phyloP scores from a whole-genome alignment of 2,329 filamentous ascomycete genomes.

The Neurospora sp. region DNA sequence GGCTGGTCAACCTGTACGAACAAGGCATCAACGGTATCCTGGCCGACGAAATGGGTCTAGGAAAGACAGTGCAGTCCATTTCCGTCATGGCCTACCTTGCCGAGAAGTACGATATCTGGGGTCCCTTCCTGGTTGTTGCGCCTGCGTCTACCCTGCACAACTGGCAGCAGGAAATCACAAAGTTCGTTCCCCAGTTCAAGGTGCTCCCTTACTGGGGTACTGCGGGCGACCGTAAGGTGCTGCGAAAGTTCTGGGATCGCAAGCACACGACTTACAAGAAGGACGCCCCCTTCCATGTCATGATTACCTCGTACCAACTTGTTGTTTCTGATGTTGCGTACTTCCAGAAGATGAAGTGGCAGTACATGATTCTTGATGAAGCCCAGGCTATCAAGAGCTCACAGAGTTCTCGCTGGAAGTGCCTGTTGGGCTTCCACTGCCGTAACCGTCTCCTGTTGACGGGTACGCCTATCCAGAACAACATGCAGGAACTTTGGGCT shows the following conservation, averaged over 20 bases:
- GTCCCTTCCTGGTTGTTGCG: slow-evolving; percentile 91
- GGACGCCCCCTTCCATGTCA: slow-evolving; percentile 89
- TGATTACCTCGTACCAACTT: slow-evolving; percentile 93
- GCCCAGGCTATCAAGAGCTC: slow-evolving; percentile 99
- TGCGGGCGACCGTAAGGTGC: slow-evolving; percentile 84
- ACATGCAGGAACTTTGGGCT: slow-evolving; percentile 99
- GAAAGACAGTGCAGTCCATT: slow-evolving; percentile 97
- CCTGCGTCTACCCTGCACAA: slow-evolving; percentile 96
- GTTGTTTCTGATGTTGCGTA: slow-evolving; percentile 94
- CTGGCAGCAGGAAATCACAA: slow-evolving; percentile 97
- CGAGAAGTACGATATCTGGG: slow-evolving; percentile 96
- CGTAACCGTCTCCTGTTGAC: slow-evolving; percentile 89
- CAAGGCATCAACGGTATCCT: slow-evolving; percentile 99
- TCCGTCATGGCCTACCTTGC: slow-evolving; percentile 98
- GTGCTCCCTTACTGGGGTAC: slow-evolving; percentile 97
- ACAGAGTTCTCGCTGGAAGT: slow-evolving; percentile 94
- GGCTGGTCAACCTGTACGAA: slow-evolving; percentile 97
- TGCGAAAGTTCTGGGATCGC: slow-evolving; percentile 98
- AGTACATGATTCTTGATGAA: slow-evolving; percentile 99
- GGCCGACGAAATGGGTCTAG: slow-evolving; percentile 98
- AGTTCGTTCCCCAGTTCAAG: slow-evolving; percentile 90
- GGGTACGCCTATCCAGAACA: slow-evolving; percentile 97
- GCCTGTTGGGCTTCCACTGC: slow-evolving; percentile 84
- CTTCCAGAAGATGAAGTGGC: slow-evolving; percentile 99
- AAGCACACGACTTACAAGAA: slow-evolving; percentile 94